Evolutionary conservation across 1,139 yeast genomes (phyloP), one percentile per base, ranked within the genome.

Genomic region (Blastobotrys malaysiensis): DNA sequence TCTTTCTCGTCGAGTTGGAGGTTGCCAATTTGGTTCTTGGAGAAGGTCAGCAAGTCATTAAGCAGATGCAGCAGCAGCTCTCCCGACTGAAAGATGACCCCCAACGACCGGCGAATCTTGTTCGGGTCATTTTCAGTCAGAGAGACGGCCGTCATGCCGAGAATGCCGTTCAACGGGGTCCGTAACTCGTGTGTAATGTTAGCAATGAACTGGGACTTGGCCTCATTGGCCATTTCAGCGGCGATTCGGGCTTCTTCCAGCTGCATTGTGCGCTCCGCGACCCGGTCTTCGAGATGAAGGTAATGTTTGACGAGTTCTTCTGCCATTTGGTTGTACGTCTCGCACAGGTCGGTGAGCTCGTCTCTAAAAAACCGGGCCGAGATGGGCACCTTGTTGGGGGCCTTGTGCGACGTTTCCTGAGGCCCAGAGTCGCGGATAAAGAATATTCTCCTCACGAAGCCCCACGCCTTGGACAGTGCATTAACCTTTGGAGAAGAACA

Each of bases 111-210:
- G 62, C 85, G 83, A 18, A 88, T 82, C 61, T 84, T 82, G 3
- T 75, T 69, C 6, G 77, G 76, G 63, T 88, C 93, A 9, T 76
- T 76, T 68, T 91, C 97, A 21, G 88, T 93, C 84, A 89, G 81
- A 1, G 97, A 93, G 54, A 91, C 88, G 1, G 96, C 87, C 0
- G 97, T 88, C 96, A 93, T 88, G 55, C 99, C 99, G 55, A 93
- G 74, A 47, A 93, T 93, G 67, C 98, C 99, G 69, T 93, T 93
- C 62, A 93, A 75, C 1, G 99, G 99, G 0, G 99, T 93, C 61
- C 97, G 78, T 65, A 93, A 77, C 71, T 93, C 99, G 68, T 93
- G 98, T 0, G 97, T 90, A 43, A 93, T 90, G 68, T 91, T 93
- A 18, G 98, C 98, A 68, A 93, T 90, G 69, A 93, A 93, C 14